Percentiles rank a stretch among this genome's conserved stretches.
Conservation (phyloP, 306 rosid genomes). For the Adenanthera pavonina region DNA sequence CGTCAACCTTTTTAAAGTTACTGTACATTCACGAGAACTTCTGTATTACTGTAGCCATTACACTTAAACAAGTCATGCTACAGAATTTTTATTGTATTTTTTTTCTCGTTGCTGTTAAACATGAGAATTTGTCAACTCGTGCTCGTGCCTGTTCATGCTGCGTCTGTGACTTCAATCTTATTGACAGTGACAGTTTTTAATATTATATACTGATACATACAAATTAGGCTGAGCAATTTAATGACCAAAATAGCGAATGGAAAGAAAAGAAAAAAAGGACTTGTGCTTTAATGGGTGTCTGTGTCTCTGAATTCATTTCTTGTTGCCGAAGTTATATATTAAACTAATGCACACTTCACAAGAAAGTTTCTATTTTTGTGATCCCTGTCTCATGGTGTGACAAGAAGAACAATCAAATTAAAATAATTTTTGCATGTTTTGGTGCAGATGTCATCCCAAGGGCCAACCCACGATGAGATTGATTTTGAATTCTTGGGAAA, state of each 20-base stretch:
- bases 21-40: constrained; percentile 27
- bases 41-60: background rate
- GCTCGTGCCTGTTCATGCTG: background rate
- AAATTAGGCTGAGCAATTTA: background rate
- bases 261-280: background rate
- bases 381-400: background rate
- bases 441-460: constrained; percentile 76
- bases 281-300: background rate
- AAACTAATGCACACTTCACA: background rate
- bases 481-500: constrained; percentile 93
- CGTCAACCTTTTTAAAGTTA: constrained; percentile 31
- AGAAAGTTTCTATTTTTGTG: background rate
- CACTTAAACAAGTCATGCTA: constrained; percentile 1
- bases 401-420: background rate
- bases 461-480: constrained; percentile 83
- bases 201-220: background rate
- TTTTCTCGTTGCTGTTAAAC: constrained; percentile 1
- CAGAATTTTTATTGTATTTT: background rate
- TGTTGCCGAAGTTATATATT: background rate
- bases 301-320: background rate
- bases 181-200: background rate
- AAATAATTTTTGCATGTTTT: background rate
- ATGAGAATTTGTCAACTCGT: background rate
- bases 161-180: background rate
- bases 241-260: background rate